Conservation (phyloP, 169 alveolate genomes). For the Cryptosporidium ryanae region DNA sequence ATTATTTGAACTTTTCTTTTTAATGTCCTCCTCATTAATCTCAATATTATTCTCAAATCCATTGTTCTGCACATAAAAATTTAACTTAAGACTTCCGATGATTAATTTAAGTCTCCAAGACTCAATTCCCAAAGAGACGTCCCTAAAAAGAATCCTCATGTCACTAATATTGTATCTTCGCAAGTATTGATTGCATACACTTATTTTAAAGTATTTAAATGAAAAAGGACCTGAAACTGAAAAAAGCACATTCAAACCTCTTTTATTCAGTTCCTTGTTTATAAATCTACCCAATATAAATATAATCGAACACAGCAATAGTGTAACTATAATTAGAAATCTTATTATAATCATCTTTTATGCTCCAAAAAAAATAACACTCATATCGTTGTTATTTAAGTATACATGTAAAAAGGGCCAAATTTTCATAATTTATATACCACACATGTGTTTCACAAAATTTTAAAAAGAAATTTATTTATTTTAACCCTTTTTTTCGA, state of each 20-base stretch:
- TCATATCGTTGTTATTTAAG: too few relatives aligned
- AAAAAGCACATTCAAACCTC: slow-evolving; percentile 29
- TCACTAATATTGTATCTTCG: not conserved
- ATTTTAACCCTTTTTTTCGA: not conserved
- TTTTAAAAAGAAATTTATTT: too few relatives aligned
- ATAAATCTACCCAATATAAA: not conserved
- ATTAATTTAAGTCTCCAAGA: slow-evolving; percentile 34
- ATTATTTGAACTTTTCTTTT: too few relatives aligned
- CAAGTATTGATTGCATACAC: slow-evolving; percentile 6
- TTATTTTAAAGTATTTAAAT: slow-evolving; percentile 12
- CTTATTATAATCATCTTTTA: slow-evolving; percentile 3
- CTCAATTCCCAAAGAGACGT: slow-evolving; percentile 8
- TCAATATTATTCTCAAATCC: not conserved
- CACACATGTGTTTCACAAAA: too few relatives aligned
- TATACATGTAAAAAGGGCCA: too few relatives aligned
- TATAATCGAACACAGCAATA: slow-evolving; percentile 10
- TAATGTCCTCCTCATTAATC: not conserved
- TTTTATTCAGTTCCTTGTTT: slow-evolving; percentile 12
- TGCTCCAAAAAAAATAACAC: too few relatives aligned
- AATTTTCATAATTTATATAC: too few relatives aligned
- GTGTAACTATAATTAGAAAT: not conserved
- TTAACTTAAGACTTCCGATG: not conserved
- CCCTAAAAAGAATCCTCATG: not conserved
- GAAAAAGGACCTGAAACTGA: slow-evolving; percentile 26
- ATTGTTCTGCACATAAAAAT: not conserved